Evolutionary conservation across 371 early-diverging fungal species (phyloP).

Genomic region (Batkoa obscura): DNA sequence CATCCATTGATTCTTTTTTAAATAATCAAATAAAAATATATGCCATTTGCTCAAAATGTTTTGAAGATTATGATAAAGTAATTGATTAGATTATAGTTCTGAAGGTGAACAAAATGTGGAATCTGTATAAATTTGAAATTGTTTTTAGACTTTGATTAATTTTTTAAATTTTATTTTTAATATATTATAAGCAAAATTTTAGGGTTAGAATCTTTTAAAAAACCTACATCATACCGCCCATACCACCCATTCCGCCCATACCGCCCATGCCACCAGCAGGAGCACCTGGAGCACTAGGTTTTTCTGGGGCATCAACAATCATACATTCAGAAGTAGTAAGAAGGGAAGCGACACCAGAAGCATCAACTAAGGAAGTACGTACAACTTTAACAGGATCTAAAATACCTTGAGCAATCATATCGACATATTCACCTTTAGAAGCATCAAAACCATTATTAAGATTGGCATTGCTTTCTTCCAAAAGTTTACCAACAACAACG

Average conservation of each 20-base stretch:
- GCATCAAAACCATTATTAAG: slow-evolving; percentile 90
- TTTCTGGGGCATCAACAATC: slow-evolving; percentile 86
- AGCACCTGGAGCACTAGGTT: slow-evolving; percentile 22
- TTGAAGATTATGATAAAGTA: too few species aligned
- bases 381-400: slow-evolving; percentile 96
- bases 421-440: slow-evolving; percentile 69
- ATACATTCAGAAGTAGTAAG: slow-evolving; percentile 92
- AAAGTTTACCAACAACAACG: slow-evolving; percentile 84
- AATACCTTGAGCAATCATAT: slow-evolving; percentile 90
- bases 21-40: too few species aligned
- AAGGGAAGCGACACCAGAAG: slow-evolving; percentile 86
- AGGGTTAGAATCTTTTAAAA: background rate
- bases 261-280: slow-evolving; percentile 15
- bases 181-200: background rate
- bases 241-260: slow-evolving; percentile 46
- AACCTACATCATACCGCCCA: slow-evolving; percentile 26
- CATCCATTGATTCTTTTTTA: too few species aligned
- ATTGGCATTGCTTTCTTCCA: slow-evolving; percentile 49
- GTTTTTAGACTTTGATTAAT: too few species aligned
- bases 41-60: too few species aligned
- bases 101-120: too few species aligned
- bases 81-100: too few species aligned
- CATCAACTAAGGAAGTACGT: slow-evolving; percentile 88
- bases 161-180: too few species aligned
- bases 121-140: too few species aligned